A percentile compares a stretch with the other conserved stretches of the same genome.
These are phyloP conservation scores for Phytophthora tubulina DNA, from an alignment of 352 stramenopile genomes.

Conservation along the genomic window DNA sequence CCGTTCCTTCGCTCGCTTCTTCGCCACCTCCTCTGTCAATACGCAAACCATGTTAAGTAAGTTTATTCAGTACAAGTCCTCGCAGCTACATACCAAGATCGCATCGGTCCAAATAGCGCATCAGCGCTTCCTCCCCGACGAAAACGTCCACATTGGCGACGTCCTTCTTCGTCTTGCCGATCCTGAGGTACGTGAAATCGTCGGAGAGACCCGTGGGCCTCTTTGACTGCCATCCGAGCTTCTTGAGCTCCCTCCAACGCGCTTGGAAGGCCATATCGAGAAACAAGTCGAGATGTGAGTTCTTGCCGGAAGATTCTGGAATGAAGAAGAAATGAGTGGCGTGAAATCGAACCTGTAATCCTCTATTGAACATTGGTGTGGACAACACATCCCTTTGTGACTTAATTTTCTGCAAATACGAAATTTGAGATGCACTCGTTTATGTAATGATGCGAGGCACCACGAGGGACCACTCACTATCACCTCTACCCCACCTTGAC, in stretches of 20 bases:
- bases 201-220: neutral
- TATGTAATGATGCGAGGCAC: too few relatives aligned
- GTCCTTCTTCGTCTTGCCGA: constrained; percentile 13
- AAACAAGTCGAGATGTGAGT: neutral
- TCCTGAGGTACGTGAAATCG: constrained; percentile 5
- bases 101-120: constrained; percentile 14
- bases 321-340: constrained; percentile 3
- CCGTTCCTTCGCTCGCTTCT: neutral
- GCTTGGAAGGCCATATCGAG: neutral
- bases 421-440: too few relatives aligned
- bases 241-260: constrained; percentile 3
- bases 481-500: too few relatives aligned
- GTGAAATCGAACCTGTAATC: neutral
- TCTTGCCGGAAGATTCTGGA: too few relatives aligned
- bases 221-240: neutral
- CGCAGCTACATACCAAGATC: constrained; percentile 2
- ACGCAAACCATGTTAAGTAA: neutral
- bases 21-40: neutral
- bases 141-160: constrained; percentile 10
- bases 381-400: neutral
- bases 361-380: neutral
- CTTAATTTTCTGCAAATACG: constrained; percentile 12
- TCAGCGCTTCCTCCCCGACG: constrained; percentile 10
- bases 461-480: too few relatives aligned
- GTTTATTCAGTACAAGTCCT: constrained; percentile 2